These are phyloP conservation scores for Gypsophila paniculata DNA, from an alignment of 179 eudicot genomes.

Conservation along the genomic window DNA sequence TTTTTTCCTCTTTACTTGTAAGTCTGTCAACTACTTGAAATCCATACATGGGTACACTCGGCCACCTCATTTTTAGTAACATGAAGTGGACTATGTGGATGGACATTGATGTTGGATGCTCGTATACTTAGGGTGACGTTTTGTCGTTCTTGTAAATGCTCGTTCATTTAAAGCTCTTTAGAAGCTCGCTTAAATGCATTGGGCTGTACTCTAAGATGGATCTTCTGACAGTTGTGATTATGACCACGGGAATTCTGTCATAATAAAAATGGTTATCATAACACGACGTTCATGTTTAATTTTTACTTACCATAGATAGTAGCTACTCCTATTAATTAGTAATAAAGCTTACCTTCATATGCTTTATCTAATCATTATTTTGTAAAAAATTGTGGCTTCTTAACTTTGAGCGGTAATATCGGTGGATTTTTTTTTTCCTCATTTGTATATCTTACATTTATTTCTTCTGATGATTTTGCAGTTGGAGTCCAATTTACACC, in stretches of 20 bases:
- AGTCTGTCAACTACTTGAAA: not conserved
- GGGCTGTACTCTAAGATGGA: not conserved
- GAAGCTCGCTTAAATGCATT: not conserved
- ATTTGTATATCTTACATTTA: slow-evolving; percentile 11
- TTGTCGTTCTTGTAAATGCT: not conserved
- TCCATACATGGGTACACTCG: not conserved
- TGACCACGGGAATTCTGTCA: not conserved
- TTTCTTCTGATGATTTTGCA: slow-evolving; percentile 35
- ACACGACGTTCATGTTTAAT: not conserved
- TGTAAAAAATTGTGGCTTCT: not conserved
- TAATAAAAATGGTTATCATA: not conserved
- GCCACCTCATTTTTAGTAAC: not conserved
- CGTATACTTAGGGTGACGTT: not conserved
- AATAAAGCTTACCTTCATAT: not conserved
- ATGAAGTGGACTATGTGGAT: not conserved
- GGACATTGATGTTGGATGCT: not conserved
- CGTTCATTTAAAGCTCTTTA: not conserved
- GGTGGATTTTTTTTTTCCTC: not conserved
- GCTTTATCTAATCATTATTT: not conserved
- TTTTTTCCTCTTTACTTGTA: not conserved
- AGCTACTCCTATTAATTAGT: not conserved
- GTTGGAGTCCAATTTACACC: slow-evolving; percentile 76
- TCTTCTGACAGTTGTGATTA: not conserved
- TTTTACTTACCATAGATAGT: not conserved
- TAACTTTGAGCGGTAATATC: not conserved